Evolutionary conservation across 495 filamentous ascomycete genomes (phyloP).

Genomic region (Penicillium soppii): DNA sequence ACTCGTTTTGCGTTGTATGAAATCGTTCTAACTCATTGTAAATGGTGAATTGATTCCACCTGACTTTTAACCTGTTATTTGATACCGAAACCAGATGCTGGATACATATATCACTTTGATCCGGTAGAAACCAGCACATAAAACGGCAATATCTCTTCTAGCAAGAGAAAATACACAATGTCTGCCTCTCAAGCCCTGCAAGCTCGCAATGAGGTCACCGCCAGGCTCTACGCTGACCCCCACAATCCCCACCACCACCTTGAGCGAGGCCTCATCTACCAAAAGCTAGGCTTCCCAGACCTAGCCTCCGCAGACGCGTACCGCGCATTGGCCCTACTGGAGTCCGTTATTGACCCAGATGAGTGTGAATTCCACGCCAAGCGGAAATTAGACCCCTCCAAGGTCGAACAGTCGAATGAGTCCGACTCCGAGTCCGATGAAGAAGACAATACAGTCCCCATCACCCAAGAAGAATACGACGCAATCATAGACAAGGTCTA

Average conservation of each 20-base stretch:
- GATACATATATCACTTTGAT: background rate
- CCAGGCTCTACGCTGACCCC: conserved; percentile 49
- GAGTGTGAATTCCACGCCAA: conserved; percentile 44
- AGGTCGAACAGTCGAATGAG: conserved; percentile 11
- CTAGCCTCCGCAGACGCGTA: conserved; percentile 89
- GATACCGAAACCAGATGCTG: too few species aligned
- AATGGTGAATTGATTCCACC: too few species aligned
- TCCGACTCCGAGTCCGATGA: conserved; percentile 35
- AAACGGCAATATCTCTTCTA: too few species aligned
- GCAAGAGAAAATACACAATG: background rate
- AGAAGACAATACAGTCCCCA: conserved; percentile 35
- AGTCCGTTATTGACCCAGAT: conserved; percentile 68
- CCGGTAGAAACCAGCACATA: background rate
- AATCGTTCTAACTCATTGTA: too few species aligned
- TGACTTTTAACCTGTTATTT: background rate
- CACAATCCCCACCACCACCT: conserved; percentile 81
- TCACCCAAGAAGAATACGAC: conserved; percentile 43
- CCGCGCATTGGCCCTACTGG: conserved; percentile 77
- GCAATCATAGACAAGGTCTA: conserved; percentile 39
- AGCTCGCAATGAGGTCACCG: conserved; percentile 23
- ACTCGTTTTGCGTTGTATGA: too few species aligned
- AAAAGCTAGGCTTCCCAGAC: conserved; percentile 80
- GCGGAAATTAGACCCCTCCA: conserved; percentile 17
- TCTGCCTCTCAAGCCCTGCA: conserved; percentile 19
- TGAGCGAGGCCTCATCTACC: conserved; percentile 66